Evolutionary conservation across 2,329 filamentous ascomycete species (phyloP), one percentile per base, ranked within the genome.

Genomic region (Tolypocladium pustulatum): DNA sequence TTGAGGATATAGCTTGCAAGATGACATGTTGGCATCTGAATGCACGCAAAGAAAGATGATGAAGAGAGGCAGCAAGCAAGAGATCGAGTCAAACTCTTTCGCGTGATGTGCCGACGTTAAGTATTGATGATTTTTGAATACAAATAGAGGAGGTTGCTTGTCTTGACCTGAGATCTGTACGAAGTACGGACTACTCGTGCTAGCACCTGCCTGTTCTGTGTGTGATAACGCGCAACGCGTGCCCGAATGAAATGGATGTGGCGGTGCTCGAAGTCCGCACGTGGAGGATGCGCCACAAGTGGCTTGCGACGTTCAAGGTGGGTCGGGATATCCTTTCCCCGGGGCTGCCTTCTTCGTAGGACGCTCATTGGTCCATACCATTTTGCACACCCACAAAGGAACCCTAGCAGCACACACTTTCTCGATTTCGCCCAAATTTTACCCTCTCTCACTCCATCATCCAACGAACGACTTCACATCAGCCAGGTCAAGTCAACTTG

Each of bases 341-440:
- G 68, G 61, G 1, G 9, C 20, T 17, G 12, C 7, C 20, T 27
- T 8, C 27, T 34, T 3, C 3, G 6, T 25, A 9, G 30, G 30
- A n/a, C 57, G 56, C 54, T 72, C 59, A 75, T 76, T 75, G 74
- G 74, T 57, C 57, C 51, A 22, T 8, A 2, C 30, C 56, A 56
- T 62, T 61, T 64, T 60, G 57, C 61, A 56, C 49, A 37, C 61
- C 58, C 62, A 61, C 60, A 62, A 63, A 63, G 65, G 65, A 75
- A 69, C 73, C 74, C 74, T 76, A 76, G 72, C 67, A 68, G 66
- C 71, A 73, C 73, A 72, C 73, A 74, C 67, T 70, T 74, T 73
- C 68, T 71, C 66, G 62, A 71, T 68, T 73, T 73, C 65, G 61
- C 65, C 68, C 62, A 68, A 71, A 71, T 70, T 72, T 72, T 67